These are phyloP conservation scores for Xylariaceae sp. DNA, from an alignment of 2,329 filamentous ascomycete genomes.

Conservation along the genomic window DNA sequence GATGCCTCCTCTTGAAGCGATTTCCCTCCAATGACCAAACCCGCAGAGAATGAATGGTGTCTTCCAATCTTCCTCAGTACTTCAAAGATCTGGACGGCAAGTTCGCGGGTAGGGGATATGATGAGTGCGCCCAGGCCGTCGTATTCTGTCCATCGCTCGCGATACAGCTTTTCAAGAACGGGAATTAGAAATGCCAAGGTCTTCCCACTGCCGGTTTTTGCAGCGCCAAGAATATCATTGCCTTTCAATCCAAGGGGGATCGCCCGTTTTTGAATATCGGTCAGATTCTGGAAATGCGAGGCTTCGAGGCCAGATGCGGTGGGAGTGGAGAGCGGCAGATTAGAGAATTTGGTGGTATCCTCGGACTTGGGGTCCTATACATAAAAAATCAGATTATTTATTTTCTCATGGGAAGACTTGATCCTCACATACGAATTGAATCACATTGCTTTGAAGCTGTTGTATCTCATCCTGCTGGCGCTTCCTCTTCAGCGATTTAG, in stretches of 20 bases:
- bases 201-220: conserved; percentile 94
- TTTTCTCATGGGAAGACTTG: neutral
- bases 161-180: conserved; percentile 87
- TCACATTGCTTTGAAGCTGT: conserved; percentile 34
- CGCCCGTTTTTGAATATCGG: conserved; percentile 87
- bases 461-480: conserved; percentile 36
- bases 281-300: conserved; percentile 85
- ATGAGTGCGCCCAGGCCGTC: conserved; percentile 92
- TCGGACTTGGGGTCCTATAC: conserved; percentile 55
- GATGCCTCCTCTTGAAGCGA: conserved; percentile 82
- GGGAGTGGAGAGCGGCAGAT: conserved; percentile 79
- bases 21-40: conserved; percentile 90
- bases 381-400: neutral
- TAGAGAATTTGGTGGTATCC: conserved; percentile 65
- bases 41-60: conserved; percentile 86
- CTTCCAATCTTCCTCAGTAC: conserved; percentile 86
- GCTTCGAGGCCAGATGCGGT: conserved; percentile 76
- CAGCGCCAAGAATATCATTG: conserved; percentile 84
- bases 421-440: conserved; percentile 33
- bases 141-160: conserved; percentile 80
- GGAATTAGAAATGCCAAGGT: conserved; percentile 90
- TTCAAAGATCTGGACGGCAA: conserved; percentile 92
- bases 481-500: conserved; percentile 37
- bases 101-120: conserved; percentile 87
- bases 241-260: conserved; percentile 71